Percentiles rank a stretch among this genome's conserved stretches.
Conservation (phyloP, 805 yeast genomes). For the Komagataella pastoris region DNA sequence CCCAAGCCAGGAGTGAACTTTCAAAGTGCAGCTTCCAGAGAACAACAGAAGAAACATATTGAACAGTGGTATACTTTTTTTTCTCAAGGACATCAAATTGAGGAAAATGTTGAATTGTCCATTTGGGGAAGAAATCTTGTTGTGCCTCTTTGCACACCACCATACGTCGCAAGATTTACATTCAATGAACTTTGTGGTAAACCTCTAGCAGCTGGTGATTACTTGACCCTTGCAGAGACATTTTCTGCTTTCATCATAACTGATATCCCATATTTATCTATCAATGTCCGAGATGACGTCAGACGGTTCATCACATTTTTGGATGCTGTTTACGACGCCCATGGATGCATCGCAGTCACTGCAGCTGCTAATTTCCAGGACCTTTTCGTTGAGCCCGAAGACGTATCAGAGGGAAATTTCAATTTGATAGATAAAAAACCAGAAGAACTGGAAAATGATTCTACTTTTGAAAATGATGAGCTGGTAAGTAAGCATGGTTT, state of each 20-base stretch:
- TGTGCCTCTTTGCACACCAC: slow-evolving; percentile 68
- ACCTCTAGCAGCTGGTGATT: slow-evolving; percentile 90
- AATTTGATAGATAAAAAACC: slow-evolving; percentile 14
- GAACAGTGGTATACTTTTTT: slow-evolving; percentile 66
- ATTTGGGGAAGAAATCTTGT: slow-evolving; percentile 83
- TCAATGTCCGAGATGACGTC: slow-evolving; percentile 69
- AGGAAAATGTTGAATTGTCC: slow-evolving; percentile 22
- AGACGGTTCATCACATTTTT: slow-evolving; percentile 88
- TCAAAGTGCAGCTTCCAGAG: slow-evolving; percentile 32
- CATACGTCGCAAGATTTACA: slow-evolving; percentile 79
- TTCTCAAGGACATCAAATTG: slow-evolving; percentile 40
- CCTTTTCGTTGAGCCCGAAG: slow-evolving; percentile 76
- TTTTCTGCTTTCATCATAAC: slow-evolving; percentile 78
- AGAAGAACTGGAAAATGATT: slow-evolving; percentile 13
- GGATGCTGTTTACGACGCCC: slow-evolving; percentile 92
- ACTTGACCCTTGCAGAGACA: slow-evolving; percentile 64
- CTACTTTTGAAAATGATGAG: slow-evolving; percentile 36
- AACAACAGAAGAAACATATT: slow-evolving; percentile 46
- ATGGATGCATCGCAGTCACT: slow-evolving; percentile 79
- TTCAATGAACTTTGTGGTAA: slow-evolving; percentile 79
- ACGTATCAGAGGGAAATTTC: slow-evolving; percentile 33
- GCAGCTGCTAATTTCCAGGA: slow-evolving; percentile 77
- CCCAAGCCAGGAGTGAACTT: slow-evolving; percentile 55
- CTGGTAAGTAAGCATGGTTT: slow-evolving; percentile 69
- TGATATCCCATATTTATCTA: slow-evolving; percentile 79